phyloP scores from a whole-genome alignment of 768 basidiomycete genomes.

The Harrya chromipes region DNA sequence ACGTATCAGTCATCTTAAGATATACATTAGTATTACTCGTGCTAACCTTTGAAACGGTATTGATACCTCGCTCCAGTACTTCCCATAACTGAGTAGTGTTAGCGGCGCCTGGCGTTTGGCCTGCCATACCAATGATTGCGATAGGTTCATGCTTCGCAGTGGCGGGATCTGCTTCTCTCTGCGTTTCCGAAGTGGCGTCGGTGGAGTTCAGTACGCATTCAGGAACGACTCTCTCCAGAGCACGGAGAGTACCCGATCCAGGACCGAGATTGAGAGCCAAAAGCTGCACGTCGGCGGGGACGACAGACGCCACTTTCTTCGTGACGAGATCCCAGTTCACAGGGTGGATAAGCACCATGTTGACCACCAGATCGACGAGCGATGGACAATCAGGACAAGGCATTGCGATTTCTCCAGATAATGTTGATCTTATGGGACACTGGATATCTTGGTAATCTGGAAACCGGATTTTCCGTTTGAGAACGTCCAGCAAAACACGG shows the following conservation, averaged over 20 bases:
- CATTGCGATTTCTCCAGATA: conserved; percentile 38
- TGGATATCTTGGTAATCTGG: conserved; percentile 46
- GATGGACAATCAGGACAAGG: conserved; percentile 17
- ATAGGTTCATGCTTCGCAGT: conserved; percentile 46
- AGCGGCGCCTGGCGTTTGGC: conserved; percentile 49
- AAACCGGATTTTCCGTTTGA: conserved; percentile 45
- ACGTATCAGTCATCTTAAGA: conserved; percentile 1
- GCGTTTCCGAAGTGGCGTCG: conserved; percentile 13
- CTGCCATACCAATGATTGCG: conserved; percentile 72
- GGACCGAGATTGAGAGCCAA: conserved; percentile 50
- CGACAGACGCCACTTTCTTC: conserved; percentile 23
- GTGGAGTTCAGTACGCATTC: conserved; percentile 13
- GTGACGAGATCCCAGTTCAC: conserved; percentile 52
- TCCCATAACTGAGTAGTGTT: conserved; percentile 53
- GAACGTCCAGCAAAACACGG: conserved; percentile 44
- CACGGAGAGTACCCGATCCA: conserved; percentile 38
- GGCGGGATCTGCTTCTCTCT: neutral
- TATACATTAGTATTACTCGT: neutral
- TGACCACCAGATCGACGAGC: conserved; percentile 40
- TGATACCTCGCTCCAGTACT: conserved; percentile 51
- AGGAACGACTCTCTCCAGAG: conserved; percentile 36
- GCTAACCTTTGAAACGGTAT: conserved; percentile 55
- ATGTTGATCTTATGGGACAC: conserved; percentile 47
- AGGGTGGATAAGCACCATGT: conserved; percentile 43
- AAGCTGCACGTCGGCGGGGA: conserved; percentile 20